Evolutionary conservation across 768 basidiomycete genomes (phyloP), one percentile per base, ranked within the genome.

Genomic region (Pholiota molesta): DNA sequence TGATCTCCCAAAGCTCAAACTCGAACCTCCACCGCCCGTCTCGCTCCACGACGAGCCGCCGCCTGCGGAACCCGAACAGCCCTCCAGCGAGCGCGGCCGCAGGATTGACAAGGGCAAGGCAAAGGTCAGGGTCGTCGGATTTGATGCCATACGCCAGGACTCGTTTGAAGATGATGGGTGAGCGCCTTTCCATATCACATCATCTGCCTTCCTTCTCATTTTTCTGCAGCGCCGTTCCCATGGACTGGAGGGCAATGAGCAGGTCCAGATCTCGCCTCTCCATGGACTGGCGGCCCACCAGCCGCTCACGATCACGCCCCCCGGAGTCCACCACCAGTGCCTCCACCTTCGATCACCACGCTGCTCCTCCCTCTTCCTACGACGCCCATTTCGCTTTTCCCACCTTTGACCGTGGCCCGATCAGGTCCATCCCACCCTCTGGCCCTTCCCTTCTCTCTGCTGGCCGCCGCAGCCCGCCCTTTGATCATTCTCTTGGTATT

Each of bases 171-270:
- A 91, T 67, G 81, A 86, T 65, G 91, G 91, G 91, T 93, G 72
- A 58, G 57, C 76, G 87, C 87, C 67, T 60, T 55, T 57, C 26
- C 37, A 39, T 59, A 26, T 56, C 37, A 11, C 52, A 28, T 54
- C 52, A 28, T 54, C 14, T 53, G 39, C 54, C 66, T 7, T 62
- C 54, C 55, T 60, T 66, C 60, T 65, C 63, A 65, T 61, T 65
- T 67, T 69, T 72, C 62, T 62, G 57, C 61, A 88, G 88, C 62
- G 78, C 80, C 57, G 83, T 84, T 49, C 77, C 87, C 28, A 97
- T 97, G 95, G 95, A 97, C 71, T 97, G 95, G 95, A 83, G 94
- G 53, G 88, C 92, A 33, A 87, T 94, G 72, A 95, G 94, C 75
- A 84, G 95, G 65, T 97, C 95, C 26, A 85, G 94, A 68, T 96